Evolutionary conservation across 768 basidiomycete species (phyloP).

Genomic region (Clavaria fumosa): DNA sequence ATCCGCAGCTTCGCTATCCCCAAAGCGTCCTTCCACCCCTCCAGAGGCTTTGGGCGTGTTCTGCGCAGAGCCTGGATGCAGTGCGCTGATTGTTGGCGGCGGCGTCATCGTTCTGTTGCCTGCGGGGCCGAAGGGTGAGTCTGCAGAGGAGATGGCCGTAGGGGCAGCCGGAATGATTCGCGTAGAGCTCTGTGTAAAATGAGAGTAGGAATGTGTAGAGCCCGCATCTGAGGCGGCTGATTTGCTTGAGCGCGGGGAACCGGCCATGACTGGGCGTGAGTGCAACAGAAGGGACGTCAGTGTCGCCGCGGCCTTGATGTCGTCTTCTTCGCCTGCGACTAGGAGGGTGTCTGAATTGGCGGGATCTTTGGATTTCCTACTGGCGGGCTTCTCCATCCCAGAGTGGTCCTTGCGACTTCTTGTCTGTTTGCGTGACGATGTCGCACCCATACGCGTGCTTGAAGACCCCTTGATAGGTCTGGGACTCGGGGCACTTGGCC

Average conservation of each 20-base stretch:
- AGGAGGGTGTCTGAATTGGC: slow-evolving; percentile 19
- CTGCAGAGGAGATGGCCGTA: slow-evolving; percentile 24
- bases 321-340: slow-evolving; percentile 39
- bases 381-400: slow-evolving; percentile 30
- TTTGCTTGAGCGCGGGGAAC: slow-evolving; percentile 56
- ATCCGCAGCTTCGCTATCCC: slow-evolving; percentile 76
- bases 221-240: slow-evolving; percentile 40
- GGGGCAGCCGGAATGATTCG: slow-evolving; percentile 30
- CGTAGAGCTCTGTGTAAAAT: slow-evolving; percentile 54
- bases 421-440: slow-evolving; percentile 19
- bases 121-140: slow-evolving; percentile 19
- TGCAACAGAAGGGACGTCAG: slow-evolving; percentile 57
- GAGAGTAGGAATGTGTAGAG: slow-evolving; percentile 44
- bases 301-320: slow-evolving; percentile 74
- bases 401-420: slow-evolving; percentile 18
- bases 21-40: slow-evolving; percentile 24
- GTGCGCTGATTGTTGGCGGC: slow-evolving; percentile 11
- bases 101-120: slow-evolving; percentile 18
- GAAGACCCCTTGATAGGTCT: slow-evolving; percentile 31
- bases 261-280: slow-evolving; percentile 22
- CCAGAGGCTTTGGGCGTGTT: slow-evolving; percentile 3
- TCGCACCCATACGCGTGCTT: slow-evolving; percentile 7
- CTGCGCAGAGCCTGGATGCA: neutral
- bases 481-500: slow-evolving; percentile 29
- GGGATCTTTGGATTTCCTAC: slow-evolving; percentile 33